These are phyloP conservation scores for Magnusiomyces paraingens DNA, from an alignment of 1,139 yeast species.

Conservation along the genomic window DNA sequence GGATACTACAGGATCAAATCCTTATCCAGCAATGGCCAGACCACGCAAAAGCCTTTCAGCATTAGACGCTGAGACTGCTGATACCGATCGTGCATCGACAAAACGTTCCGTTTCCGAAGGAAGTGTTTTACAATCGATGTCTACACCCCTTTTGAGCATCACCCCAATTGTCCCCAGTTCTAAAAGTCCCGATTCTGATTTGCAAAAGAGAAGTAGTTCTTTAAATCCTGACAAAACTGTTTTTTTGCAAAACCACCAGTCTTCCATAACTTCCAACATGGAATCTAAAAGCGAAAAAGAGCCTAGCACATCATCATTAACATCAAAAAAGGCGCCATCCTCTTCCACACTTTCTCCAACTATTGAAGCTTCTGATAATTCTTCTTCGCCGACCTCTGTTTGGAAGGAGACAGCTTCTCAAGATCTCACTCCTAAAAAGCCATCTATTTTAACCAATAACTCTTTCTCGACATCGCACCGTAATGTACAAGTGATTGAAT, in stretches of 20 bases:
- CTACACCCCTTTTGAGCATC: not conserved
- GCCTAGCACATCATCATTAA: too few species aligned
- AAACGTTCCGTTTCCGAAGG: not conserved
- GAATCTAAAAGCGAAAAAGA: too few species aligned
- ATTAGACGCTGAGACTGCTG: not conserved
- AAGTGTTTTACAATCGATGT: not conserved
- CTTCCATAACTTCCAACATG: too few species aligned
- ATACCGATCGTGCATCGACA: not conserved
- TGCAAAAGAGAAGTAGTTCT: too few species aligned
- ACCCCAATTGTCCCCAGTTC: too few species aligned
- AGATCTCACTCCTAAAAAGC: not conserved
- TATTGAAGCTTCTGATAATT: not conserved
- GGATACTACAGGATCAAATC: slow-evolving; percentile 22
- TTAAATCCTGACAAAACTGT: too few species aligned
- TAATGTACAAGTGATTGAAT: not conserved
- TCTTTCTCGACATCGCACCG: not conserved
- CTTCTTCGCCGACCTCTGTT: not conserved
- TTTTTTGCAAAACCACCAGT: too few species aligned
- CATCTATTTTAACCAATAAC: not conserved
- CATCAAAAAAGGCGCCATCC: too few species aligned
- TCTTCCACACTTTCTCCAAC: too few species aligned
- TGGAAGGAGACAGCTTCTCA: not conserved
- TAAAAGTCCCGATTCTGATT: too few species aligned
- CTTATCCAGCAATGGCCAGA: slow-evolving; percentile 32
- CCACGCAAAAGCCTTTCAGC: slow-evolving; percentile 18